A percentile compares a stretch with the other conserved stretches of the same genome.
These are phyloP conservation scores for Fusarium sp. DNA, from an alignment of 2,329 filamentous ascomycete species.

Conservation along the genomic window DNA sequence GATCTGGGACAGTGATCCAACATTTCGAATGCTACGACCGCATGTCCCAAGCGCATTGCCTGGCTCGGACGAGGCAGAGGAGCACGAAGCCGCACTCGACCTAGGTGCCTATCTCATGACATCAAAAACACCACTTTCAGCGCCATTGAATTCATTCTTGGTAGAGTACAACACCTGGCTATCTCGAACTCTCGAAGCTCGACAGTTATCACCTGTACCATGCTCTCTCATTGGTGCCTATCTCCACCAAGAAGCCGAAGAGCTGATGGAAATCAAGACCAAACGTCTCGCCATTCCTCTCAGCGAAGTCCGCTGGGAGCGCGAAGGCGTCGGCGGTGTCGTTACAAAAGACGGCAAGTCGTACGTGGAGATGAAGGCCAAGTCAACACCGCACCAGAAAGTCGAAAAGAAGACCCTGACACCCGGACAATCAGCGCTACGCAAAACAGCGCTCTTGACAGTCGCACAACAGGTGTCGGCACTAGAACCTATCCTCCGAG, in stretches of 20 bases:
- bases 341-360: constrained; percentile 73
- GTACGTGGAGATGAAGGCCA: constrained; percentile 70
- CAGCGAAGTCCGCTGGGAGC: constrained; percentile 89
- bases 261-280: constrained; percentile 77
- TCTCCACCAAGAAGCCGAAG: constrained; percentile 84
- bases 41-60: constrained; percentile 72
- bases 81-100: constrained; percentile 75
- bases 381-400: constrained; percentile 57
- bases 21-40: constrained; percentile 85
- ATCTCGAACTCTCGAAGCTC: constrained; percentile 78
- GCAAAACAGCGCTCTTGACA: constrained; percentile 84
- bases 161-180: constrained; percentile 89
- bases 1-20: constrained; percentile 90
- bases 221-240: constrained; percentile 84
- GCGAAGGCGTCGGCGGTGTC: constrained; percentile 76
- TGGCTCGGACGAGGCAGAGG: constrained; percentile 60
- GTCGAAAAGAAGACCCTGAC: constrained; percentile 69
- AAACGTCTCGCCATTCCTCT: constrained; percentile 89
- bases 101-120: constrained; percentile 88
- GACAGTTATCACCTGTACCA: constrained; percentile 80
- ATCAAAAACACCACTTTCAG: constrained; percentile 84
- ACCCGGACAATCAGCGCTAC: constrained; percentile 78
- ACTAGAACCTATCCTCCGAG: constrained; percentile 85
- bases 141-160: constrained; percentile 85
- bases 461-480: constrained; percentile 88